Conservation (phyloP, 139 green algal genomes). For the Ulvella scutata region DNA sequence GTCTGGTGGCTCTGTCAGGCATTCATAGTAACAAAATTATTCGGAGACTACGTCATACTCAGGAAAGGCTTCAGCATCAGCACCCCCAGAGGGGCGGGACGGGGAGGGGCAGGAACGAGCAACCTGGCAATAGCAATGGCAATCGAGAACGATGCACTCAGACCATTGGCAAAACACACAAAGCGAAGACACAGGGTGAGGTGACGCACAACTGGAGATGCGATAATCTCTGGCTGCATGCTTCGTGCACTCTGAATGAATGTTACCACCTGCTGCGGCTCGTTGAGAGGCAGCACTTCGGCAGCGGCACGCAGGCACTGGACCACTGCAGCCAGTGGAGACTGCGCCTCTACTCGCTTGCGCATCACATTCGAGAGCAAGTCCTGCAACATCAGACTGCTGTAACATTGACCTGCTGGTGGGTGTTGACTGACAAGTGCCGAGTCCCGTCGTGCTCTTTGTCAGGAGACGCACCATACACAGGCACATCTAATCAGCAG, state of each 20-base stretch:
- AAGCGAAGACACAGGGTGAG: not conserved
- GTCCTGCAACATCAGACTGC: not conserved
- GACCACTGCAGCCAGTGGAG: not conserved
- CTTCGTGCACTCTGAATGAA: not conserved
- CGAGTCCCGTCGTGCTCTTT: not conserved
- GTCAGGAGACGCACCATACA: not conserved
- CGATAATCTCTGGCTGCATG: not conserved
- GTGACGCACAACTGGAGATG: not conserved
- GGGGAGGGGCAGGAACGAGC: too few relatives aligned
- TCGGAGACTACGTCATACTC: not conserved
- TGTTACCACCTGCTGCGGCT: not conserved
- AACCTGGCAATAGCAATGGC: too few relatives aligned
- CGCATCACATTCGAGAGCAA: not conserved
- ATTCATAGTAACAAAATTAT: not conserved
- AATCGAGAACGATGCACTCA: not conserved
- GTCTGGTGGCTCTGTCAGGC: too few relatives aligned
- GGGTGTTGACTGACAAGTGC: not conserved
- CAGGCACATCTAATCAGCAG: not conserved
- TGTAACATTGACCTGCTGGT: not conserved
- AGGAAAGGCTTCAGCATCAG: not conserved
- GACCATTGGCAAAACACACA: not conserved
- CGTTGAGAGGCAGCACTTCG: not conserved
- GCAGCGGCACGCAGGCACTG: not conserved
- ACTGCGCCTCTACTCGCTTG: not conserved
- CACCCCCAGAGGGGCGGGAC: not conserved